Conservation (phyloP, 176 grass and related monocot genomes). For the Musa schizocarpa region DNA sequence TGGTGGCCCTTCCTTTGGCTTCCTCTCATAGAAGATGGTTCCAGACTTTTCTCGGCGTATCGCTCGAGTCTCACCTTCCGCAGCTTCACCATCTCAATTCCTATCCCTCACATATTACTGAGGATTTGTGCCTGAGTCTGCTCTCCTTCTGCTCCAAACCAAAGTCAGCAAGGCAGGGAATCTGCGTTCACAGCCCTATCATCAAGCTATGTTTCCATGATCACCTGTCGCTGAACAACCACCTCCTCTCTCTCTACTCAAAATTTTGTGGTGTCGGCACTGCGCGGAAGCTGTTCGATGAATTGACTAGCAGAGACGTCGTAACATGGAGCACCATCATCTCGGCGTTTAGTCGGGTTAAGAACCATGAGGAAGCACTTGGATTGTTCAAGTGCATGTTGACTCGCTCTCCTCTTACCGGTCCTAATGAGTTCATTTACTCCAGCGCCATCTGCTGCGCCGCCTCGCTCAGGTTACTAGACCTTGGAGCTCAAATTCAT, state of each 20-base stretch:
- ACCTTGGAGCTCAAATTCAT: slow-evolving; percentile 47
- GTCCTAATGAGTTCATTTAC: slow-evolving; percentile 47
- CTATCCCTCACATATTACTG: background rate
- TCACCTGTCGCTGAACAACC: slow-evolving; percentile 18
- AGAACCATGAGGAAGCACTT: slow-evolving; percentile 8
- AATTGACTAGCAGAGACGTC: slow-evolving; percentile 24
- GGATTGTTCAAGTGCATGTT: slow-evolving; percentile 26
- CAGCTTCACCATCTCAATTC: background rate
- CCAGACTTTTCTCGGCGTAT: background rate
- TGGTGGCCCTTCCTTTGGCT: background rate
- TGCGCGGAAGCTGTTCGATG: slow-evolving; percentile 32
- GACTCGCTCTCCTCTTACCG: background rate
- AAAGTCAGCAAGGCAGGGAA: background rate
- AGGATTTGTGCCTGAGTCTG: slow-evolving; percentile 1
- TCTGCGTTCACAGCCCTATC: slow-evolving; percentile 15
- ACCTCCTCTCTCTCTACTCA: slow-evolving; percentile 10
- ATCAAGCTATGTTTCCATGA: slow-evolving; percentile 16
- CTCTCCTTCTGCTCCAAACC: background rate
- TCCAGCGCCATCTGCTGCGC: slow-evolving; percentile 50
- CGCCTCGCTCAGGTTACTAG: background rate
- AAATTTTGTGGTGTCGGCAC: slow-evolving; percentile 5
- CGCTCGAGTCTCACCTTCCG: background rate
- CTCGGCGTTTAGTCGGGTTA: slow-evolving; percentile 8
- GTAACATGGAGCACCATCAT: slow-evolving; percentile 30
- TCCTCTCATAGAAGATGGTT: background rate